Base-by-base conservation (phyloP, 202 grass and related monocot genomes). In the Cymbopogon flexuosus region DNA sequence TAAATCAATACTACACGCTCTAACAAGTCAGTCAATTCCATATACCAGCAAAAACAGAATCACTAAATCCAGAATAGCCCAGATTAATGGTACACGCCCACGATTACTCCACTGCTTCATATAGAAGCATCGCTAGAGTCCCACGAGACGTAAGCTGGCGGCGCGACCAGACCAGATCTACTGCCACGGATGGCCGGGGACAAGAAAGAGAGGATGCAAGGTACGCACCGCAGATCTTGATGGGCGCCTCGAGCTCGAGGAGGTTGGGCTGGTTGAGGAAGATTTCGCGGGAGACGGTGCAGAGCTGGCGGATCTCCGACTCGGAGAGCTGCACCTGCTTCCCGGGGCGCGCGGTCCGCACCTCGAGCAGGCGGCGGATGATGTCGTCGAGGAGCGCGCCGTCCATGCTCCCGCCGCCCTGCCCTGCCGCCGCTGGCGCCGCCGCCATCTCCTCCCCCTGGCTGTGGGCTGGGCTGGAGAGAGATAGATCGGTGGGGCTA, bases 231-330 rank as follows among this genome's bases (percentile, higher is more conserved):
- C 93, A 93, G 86, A 97, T 97, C 84, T 97, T 97, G 76, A 97
- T 97, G 64, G 93, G 93, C 9, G 93, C 93, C 80, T 93, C 93
- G 5, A 97, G 90, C 90, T 97, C 93, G 36, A 97, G 88, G 54
- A 97, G 90, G 77, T 93, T 97, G 70, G 93, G 90, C 75, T 97
- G 94, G 79, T 73, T 43, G 73, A 97, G 87, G 89, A 97, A 94
- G 81, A 97, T 97, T 15, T 93, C 87, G 54, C 94, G 91, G 73
- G 94, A 93, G 61, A 81, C 74, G 62, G 30, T 76, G 89, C 94
- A 97, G 51, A 97, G 91, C 61, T 90, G 91, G 22, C 88, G 91
- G 82, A 97, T 94, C 87, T 97, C 94, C 79, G 87, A 77, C 85
- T 97, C 91, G 43, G 87, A 86, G 65, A 97, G 87, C 85, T 93